Evolutionary conservation across 345 rosid genomes (phyloP).

Genomic region (Gossypium australe): DNA sequence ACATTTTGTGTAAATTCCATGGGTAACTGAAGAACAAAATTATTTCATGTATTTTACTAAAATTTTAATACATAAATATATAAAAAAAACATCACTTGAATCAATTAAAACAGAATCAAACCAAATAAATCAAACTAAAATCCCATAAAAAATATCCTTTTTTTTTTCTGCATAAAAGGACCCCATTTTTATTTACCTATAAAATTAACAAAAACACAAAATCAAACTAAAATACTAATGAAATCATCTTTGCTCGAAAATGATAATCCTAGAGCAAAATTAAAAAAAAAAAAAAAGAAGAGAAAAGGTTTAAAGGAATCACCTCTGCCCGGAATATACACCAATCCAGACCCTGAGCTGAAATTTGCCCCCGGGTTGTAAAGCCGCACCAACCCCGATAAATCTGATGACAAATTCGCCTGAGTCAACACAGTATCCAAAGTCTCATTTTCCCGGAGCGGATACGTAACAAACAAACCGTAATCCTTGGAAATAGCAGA

Average conservation of each 20-base stretch:
- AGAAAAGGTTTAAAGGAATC: background rate
- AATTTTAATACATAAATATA: background rate
- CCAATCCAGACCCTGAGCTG: constrained; percentile 54
- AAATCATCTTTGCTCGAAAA: constrained; percentile 37
- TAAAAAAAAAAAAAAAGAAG: background rate
- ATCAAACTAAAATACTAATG: background rate
- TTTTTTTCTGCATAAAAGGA: background rate
- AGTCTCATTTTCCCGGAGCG: constrained; percentile 47
- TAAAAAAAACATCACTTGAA: background rate
- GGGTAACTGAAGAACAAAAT: background rate
- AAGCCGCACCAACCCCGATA: constrained; percentile 34
- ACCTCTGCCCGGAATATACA: constrained; percentile 77
- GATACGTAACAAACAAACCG: constrained; percentile 56
- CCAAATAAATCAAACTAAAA: background rate
- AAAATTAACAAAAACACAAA: background rate
- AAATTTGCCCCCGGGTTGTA: constrained; percentile 63
- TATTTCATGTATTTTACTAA: background rate
- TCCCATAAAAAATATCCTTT: background rate
- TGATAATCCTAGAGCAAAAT: background rate
- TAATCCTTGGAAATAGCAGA: constrained; percentile 34
- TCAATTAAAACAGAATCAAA: background rate
- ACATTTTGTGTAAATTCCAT: background rate
- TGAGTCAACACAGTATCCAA: constrained; percentile 37
- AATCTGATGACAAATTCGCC: constrained; percentile 25
- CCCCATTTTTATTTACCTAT: background rate